Evolutionary conservation across 768 basidiomycete genomes (phyloP).

Genomic region (Pulveroboletus sp.): DNA sequence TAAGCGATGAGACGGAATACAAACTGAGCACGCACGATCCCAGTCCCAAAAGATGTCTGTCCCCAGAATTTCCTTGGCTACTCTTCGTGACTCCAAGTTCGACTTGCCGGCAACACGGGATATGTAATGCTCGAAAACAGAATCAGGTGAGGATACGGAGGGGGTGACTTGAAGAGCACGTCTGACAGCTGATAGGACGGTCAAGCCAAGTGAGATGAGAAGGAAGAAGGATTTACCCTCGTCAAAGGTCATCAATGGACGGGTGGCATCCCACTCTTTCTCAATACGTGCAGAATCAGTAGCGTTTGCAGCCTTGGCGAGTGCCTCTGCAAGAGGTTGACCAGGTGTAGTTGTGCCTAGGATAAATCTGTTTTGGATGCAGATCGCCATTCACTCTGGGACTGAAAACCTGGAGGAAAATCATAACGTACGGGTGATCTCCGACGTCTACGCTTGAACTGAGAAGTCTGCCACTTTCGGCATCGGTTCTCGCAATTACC

Average conservation of each 20-base stretch:
- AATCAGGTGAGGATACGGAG: constrained; percentile 30
- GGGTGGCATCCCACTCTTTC: constrained; percentile 62
- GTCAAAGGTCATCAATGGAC: constrained; percentile 78
- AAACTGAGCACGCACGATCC: constrained; percentile 53
- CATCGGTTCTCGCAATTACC: constrained; percentile 87
- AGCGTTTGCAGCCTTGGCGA: constrained; percentile 62
- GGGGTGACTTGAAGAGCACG: constrained; percentile 15
- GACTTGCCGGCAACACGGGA: constrained; percentile 59
- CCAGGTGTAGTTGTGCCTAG: constrained; percentile 52
- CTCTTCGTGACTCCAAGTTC: constrained; percentile 61
- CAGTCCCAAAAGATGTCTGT: constrained; percentile 81
- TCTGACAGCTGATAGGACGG: constrained; percentile 19
- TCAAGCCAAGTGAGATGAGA: constrained; percentile 33
- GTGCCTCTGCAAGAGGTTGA: constrained; percentile 58
- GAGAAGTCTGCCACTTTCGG: constrained; percentile 81
- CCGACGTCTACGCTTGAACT: constrained; percentile 76
- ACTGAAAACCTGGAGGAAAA: constrained; percentile 7
- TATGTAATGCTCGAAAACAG: constrained; percentile 55
- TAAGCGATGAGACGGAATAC: neutral
- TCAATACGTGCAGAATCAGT: constrained; percentile 71
- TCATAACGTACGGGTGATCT: constrained; percentile 57
- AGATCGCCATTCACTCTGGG: constrained; percentile 7
- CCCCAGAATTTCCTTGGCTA: constrained; percentile 67
- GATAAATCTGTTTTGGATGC: constrained; percentile 46
- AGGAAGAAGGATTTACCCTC: constrained; percentile 57